Base-by-base conservation (phyloP, 805 yeast genomes). In the Candida pseudofarinosa region DNA sequence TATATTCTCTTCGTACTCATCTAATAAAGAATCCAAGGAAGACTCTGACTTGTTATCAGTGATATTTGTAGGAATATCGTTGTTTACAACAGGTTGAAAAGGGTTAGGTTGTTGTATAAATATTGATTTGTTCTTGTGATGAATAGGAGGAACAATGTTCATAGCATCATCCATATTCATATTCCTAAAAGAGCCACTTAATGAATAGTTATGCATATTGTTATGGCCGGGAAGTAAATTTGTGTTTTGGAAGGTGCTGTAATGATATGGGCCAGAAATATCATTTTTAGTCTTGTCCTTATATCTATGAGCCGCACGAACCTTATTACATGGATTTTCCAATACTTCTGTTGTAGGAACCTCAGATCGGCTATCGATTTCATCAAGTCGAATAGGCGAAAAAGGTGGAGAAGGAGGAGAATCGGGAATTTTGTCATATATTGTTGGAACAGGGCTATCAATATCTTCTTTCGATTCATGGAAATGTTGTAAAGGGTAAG, bases 321-420 rank as follows among this genome's bases (percentile, higher is more conserved):
- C 28, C 10, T 23, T 10, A 10, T 23, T 23, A n/a, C n/a, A n/a
- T n/a, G n/a, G n/a, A 10, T 23, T 23, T 23, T 7, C 10, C 6
- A 10, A 6, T 7, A 23, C 10, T 23, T 23, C 28, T 6, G 28
- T 23, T 6, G 28, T 7, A 23, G 28, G 28, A 7, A 7, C 28
- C 6, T 6, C 28, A 7, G 10, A 10, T 23, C 10, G 28, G 10
- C 10, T 10, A 23, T 23, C 28, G 6, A 23, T 7, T 7, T 10
- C 28, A 23, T 23, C 28, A 23, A 23, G 10, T 10, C 10, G 28
- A 23, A 49, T 62, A 0, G 74, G 74, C 4, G 74, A 69, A 5
- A 60, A 53, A 2, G 74, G 73, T 4, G 64, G 71, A 8, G 73
- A 67, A 1, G 74, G 74, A 4, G 76, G 76, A 4, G 73, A 60